Base-by-base conservation (phyloP, 2,329 filamentous ascomycete genomes). In the Pseudogymnoascus sp. region DNA sequence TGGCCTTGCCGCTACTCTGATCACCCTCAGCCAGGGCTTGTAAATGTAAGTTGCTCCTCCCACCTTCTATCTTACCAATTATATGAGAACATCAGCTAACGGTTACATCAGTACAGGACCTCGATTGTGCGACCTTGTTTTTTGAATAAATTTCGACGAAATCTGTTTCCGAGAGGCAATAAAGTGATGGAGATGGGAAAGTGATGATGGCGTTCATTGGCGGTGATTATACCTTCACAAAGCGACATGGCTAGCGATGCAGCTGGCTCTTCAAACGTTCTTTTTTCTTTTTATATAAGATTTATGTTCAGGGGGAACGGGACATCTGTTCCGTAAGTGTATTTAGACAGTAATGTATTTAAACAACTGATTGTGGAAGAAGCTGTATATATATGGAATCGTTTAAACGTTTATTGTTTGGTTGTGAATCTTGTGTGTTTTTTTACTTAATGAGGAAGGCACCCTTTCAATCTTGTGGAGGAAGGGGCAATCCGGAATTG, bases 121-220 rank as follows among this genome's bases (percentile, higher is more conserved):
- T 53, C 23, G 5, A 28, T 28, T 44, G 4, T 44, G 40, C 40
- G 8, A 4, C 5, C 40, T 23, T 23, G 40, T 10, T 44, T 11
- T 46, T 46, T 25, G 21, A 25, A 46, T 12, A 23, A 31, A 10
- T 21, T 31, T 53, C 46, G 14, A 53, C n/a, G 46, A 53, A 53
- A 31, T 53, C 25, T 28, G 3, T 31, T 53, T 31, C 25, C n/a
- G 46, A 53, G 6, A 14, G 44, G 5, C 6, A 53, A 53, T 16
- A 53, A 31, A 53, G 46, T 53, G 46, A 53, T 31, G 28, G 28
- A 16, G 46, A 53, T 11, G 14, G 46, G 25, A 50, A 53, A 16
- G 44, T 31, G 46, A 53, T 53, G 46, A 53, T 53, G 46, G 46
- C 46, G 46, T 53, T 53, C 46, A 53, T 53, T 14, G 46, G 8